Percentiles rank a stretch among this genome's conserved stretches.
These are phyloP conservation scores for Centella asiatica DNA, from an alignment of 129 eudicot genomes.

Conservation along the genomic window DNA sequence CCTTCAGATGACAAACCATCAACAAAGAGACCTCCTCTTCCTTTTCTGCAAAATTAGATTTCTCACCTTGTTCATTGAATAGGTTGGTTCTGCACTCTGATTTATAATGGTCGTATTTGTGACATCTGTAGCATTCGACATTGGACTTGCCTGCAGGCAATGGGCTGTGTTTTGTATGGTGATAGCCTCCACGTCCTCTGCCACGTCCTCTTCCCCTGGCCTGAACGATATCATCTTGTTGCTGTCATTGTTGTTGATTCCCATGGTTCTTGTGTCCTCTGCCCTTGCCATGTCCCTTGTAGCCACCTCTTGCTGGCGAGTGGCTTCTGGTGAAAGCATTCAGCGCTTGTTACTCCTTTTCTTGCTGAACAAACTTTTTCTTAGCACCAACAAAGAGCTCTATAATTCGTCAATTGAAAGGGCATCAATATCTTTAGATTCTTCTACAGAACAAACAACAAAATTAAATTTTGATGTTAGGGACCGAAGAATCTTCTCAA, in stretches of 20 bases:
- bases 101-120: constrained; percentile 4
- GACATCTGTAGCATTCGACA: constrained; percentile 1
- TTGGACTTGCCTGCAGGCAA: constrained; percentile 6
- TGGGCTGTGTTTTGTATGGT: not conserved
- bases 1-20: constrained; percentile 4
- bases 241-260: not conserved
- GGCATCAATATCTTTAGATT: no score
- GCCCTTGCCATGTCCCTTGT: not conserved
- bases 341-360: not conserved
- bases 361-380: not conserved
- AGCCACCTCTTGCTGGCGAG: not conserved
- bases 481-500: no score
- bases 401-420: not conserved
- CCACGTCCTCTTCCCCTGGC: not conserved
- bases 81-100: not conserved
- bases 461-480: no score
- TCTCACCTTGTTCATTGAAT: not conserved
- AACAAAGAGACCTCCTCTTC: not conserved
- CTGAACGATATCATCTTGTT: not conserved
- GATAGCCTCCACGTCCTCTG: not conserved
- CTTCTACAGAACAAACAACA: no score
- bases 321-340: not conserved
- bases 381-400: not conserved
- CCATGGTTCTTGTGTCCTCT: not conserved
- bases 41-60: constrained; percentile 8